Base-by-base conservation (phyloP, 164 flowering plant genomes). In the Annona cherimola region DNA sequence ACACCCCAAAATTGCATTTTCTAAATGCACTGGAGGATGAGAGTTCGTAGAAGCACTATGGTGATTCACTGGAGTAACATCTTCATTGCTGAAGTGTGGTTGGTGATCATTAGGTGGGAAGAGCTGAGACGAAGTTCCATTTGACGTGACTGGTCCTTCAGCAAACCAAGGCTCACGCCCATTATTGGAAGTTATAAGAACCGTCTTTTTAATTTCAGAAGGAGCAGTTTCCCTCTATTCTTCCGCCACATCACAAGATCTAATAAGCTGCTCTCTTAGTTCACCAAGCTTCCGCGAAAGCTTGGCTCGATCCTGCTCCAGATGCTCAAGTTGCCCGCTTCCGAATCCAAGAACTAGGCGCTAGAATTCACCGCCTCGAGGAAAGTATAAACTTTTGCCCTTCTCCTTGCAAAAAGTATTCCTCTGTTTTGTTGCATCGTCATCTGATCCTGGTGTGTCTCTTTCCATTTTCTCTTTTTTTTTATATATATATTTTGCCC, bases 271-370 rank as follows among this genome's bases (percentile, higher is more conserved):
- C 66, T 88, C 84, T 76, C 84, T 86, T 64, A 93, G 78, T 79
- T 93, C 96, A 65, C 93, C 90, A 40, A 93, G 80, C 83, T 85
- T 86, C 72, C 86, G 83, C 60, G 88, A 69, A 45, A 95, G 90
- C 78, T 87, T 92, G 59, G 86, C 88, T 75, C 87, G 83, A 71
- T 89, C 93, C 68, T 80, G 82, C 62, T 89, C 89, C 16, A 87
- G 81, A 74, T 70, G 65, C 74, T 75, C 82, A 64, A 86, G 80
- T 68, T 77, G 83, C 20, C 68, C 57, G 60, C n/a, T n/a, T n/a
- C n/a, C n/a, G n/a, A n/a, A n/a, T n/a, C n/a, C n/a, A n/a, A n/a
- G n/a, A n/a, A n/a, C n/a, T n/a, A n/a, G n/a, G n/a, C n/a, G n/a
- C n/a, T n/a, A n/a, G n/a, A n/a, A n/a, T n/a, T n/a, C n/a, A n/a